These are phyloP conservation scores for Coemansia asiatica DNA, from an alignment of 192 early-diverging fungal genomes.

Conservation along the genomic window DNA sequence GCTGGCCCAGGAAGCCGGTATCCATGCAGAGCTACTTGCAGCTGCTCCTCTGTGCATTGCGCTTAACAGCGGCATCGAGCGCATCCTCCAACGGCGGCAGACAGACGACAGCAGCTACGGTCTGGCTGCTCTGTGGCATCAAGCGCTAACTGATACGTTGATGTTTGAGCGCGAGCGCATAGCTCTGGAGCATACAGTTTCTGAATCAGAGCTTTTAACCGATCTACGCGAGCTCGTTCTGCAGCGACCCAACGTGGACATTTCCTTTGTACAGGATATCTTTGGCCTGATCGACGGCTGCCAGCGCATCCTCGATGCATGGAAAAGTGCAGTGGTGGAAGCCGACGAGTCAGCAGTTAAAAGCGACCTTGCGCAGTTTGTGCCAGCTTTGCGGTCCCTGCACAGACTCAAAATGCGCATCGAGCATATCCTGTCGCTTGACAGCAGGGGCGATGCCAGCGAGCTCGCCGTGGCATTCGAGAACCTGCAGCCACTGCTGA, in stretches of 20 bases:
- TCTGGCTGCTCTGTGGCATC: conserved; percentile 32
- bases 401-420: conserved; percentile 15
- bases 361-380: conserved; percentile 1
- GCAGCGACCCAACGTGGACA: conserved; percentile 37
- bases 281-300: conserved; percentile 40
- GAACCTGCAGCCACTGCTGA: conserved; percentile 19
- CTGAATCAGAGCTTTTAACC: not conserved
- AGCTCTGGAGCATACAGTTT: not conserved
- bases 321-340: conserved; percentile 13
- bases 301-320: conserved; percentile 11
- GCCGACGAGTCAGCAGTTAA: not conserved
- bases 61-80: conserved; percentile 26
- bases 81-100: conserved; percentile 9
- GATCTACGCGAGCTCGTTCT: conserved; percentile 30
- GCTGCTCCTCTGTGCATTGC: conserved; percentile 15
- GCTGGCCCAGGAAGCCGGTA: conserved; percentile 12
- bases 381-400: conserved; percentile 17
- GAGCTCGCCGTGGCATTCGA: conserved; percentile 50
- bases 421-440: conserved; percentile 15
- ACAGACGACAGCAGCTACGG: not conserved
- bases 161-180: conserved; percentile 39
- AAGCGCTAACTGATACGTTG: conserved; percentile 17
- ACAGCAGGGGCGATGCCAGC: conserved; percentile 19
- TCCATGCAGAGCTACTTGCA: not conserved
- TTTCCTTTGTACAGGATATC: conserved; percentile 16